Evolutionary conservation across 106 monocot species (phyloP).

Genomic region (Chionographis japonica): DNA sequence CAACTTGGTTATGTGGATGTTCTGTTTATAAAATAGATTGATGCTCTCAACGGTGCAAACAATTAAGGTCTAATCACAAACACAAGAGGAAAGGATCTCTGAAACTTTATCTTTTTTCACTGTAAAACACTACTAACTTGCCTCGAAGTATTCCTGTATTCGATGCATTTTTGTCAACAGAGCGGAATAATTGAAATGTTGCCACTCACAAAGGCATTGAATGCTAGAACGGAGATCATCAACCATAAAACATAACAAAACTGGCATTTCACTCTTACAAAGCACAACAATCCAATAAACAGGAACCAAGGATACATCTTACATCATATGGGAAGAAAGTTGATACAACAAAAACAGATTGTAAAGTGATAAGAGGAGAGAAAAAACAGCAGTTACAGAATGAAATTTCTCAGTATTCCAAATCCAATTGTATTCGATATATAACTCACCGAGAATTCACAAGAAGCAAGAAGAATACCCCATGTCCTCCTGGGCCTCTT

Average conservation of each 20-base stretch:
- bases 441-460: conserved; percentile 5
- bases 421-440: background rate
- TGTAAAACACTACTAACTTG: too few species aligned
- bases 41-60: too few species aligned
- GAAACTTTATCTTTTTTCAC: too few species aligned
- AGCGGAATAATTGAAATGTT: too few species aligned
- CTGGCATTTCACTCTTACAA: background rate
- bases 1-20: too few species aligned
- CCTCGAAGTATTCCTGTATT: too few species aligned
- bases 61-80: too few species aligned
- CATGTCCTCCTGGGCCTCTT: too few species aligned
- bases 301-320: background rate
- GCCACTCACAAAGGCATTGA: too few species aligned
- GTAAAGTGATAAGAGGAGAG: background rate
- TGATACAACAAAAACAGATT: background rate
- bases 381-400: background rate
- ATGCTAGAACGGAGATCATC: background rate
- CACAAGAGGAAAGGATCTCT: too few species aligned
- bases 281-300: background rate
- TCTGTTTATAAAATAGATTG: too few species aligned
- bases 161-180: too few species aligned
- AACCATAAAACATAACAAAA: background rate
- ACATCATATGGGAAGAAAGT: background rate
- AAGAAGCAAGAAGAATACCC: background rate
- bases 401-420: background rate